Evolutionary conservation across 2,329 filamentous ascomycete genomes (phyloP), one percentile per base, ranked within the genome.

Genomic region (Aspergillus sp.): DNA sequence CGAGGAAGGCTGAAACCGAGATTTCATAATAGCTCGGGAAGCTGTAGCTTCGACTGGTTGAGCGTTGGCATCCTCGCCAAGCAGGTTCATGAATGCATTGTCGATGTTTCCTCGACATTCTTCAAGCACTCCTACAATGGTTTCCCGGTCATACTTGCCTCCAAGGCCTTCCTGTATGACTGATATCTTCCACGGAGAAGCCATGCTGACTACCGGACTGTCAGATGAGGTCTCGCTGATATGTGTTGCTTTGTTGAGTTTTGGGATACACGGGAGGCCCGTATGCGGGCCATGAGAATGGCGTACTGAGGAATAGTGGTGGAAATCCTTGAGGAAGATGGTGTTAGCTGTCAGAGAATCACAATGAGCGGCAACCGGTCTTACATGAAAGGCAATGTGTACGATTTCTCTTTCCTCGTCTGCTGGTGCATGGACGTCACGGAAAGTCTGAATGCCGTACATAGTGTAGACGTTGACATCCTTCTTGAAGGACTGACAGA

Each of bases 301-400:
- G 59, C 87, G 83, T 66, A 90, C 85, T 0, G 87, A 89, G 4
- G 87, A 89, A 74, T 89, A 90, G 71, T 90, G 88, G 70, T 89
- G 83, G 79, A 85, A 89, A 50, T 78, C 81, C 84, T 89, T 71
- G 38, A 66, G 57, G 23, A 17, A 41, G 69, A 55, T 69, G 64
- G 41, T 9, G 17, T 57, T 30, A 41, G 55, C 17, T 9, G 19
- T n/a, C 13, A 41, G 54, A 54, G 23, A n/a, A 48, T 15, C 47
- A 50, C 47, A 45, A 61, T 57, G 30, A 49, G 23, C 8, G 9
- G 19, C 23, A 23, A 15, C 22, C 7, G 34, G 22, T 34, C 84
- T 78, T 81, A 87, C 86, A 68, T 88, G 85, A 67, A 85, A 87
- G n/a, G 86, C 86, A 72, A 89, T 83, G 74, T 89, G 85, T 50